A percentile compares a stretch with the other conserved stretches of the same genome.
These are phyloP conservation scores for Metrosideros polymorpha DNA, from an alignment of 441 rosid genomes.

Conservation along the genomic window DNA sequence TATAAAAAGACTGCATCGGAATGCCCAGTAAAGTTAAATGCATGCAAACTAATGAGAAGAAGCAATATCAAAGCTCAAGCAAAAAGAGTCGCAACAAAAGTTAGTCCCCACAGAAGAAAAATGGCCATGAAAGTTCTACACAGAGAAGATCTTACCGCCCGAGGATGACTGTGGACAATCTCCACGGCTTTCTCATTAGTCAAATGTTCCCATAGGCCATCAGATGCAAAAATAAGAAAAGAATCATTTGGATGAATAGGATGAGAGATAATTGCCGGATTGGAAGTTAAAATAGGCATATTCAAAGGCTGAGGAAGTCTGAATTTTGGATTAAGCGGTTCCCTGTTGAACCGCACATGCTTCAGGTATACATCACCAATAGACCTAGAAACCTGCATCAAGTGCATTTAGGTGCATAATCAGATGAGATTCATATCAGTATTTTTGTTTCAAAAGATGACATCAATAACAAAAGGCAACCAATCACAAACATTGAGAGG, in stretches of 20 bases:
- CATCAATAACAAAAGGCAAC: not conserved
- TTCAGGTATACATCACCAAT: conserved; percentile 86
- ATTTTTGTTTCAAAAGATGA: not conserved
- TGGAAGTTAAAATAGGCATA: conserved; percentile 68
- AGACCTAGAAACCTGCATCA: conserved; percentile 71
- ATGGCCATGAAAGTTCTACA: not conserved
- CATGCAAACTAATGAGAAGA: not conserved
- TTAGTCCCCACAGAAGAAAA: not conserved
- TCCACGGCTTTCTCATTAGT: conserved; percentile 79
- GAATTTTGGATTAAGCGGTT: conserved; percentile 56
- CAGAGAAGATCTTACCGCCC: conserved; percentile 37
- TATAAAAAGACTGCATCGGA: not conserved
- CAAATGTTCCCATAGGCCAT: conserved; percentile 96
- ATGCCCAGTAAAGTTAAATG: not conserved
- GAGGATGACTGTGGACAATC: conserved; percentile 70
- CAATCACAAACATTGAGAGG: no score
- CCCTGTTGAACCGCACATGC: conserved; percentile 48
- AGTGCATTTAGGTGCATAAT: not conserved
- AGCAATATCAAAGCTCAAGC: not conserved
- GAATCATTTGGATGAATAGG: conserved; percentile 69
- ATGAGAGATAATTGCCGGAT: conserved; percentile 55
- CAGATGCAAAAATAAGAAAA: conserved; percentile 89
- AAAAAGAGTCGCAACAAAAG: not conserved
- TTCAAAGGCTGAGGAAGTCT: conserved; percentile 66
- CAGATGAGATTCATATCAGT: not conserved